Evolutionary conservation across 179 eudicot species (phyloP).

Genomic region (Spinacia oleracea): DNA sequence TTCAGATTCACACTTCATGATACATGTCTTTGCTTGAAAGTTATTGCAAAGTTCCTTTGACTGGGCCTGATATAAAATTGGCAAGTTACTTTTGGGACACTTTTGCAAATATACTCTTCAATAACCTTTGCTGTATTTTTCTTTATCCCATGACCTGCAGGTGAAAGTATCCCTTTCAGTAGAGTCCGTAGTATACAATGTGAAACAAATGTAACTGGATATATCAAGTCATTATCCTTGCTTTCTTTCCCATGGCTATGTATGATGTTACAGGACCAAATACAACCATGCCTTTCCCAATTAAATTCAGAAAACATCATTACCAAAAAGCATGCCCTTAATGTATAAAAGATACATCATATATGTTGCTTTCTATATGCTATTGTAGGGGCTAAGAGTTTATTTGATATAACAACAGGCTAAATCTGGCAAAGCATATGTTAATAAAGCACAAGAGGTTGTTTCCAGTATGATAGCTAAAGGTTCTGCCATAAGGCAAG

Average conservation of each 20-base stretch:
- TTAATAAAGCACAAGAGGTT: constrained; percentile 90
- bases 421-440: constrained; percentile 60
- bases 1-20: background rate
- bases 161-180: background rate
- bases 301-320: background rate
- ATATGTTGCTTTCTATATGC: background rate
- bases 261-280: background rate
- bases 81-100: background rate
- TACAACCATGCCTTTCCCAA: background rate
- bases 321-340: background rate
- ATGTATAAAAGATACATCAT: background rate
- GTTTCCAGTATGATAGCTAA: constrained; percentile 86
- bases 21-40: background rate
- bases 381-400: background rate
- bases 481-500: constrained; percentile 89
- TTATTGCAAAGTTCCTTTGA: background rate
- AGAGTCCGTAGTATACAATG: background rate
- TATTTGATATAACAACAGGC: constrained; percentile 38
- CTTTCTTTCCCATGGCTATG: background rate
- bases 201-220: background rate
- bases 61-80: background rate
- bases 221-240: background rate
- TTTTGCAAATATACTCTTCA: background rate
- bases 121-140: background rate
- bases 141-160: background rate